Evolutionary conservation across 495 filamentous ascomycete genomes (phyloP).

Genomic region (Margaritispora aquatica): DNA sequence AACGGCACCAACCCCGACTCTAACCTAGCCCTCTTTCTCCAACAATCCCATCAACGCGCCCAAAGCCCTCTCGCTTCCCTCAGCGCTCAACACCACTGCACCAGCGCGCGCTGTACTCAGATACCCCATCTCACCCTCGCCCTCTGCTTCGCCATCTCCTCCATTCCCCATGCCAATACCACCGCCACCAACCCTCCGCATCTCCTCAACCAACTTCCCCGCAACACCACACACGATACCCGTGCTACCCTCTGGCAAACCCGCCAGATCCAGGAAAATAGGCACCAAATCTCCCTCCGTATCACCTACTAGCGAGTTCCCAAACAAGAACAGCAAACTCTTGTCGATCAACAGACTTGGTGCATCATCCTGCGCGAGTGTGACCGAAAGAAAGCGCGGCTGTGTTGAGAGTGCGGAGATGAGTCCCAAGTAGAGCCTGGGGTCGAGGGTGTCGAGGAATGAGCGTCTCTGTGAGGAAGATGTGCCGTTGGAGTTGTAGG

Average conservation of each 20-base stretch:
- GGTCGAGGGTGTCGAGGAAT: constrained; percentile 47
- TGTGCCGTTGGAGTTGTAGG: constrained; percentile 19
- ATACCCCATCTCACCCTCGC: constrained; percentile 92
- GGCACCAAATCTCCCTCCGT: constrained; percentile 78
- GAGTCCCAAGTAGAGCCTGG: constrained; percentile 61
- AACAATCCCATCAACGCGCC: constrained; percentile 53
- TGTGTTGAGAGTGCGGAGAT: constrained; percentile 63
- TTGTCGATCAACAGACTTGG: constrained; percentile 79
- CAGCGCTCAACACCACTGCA: constrained; percentile 76
- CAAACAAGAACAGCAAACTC: constrained; percentile 57
- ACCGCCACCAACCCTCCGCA: constrained; percentile 18
- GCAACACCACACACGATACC: constrained; percentile 94
- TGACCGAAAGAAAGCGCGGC: constrained; percentile 79
- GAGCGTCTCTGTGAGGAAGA: constrained; percentile 22
- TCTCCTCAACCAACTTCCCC: constrained; percentile 60
- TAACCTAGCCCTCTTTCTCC: constrained; percentile 1
- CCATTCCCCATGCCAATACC: too few species aligned
- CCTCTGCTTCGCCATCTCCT: too few species aligned
- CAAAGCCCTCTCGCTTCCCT: constrained; percentile 65
- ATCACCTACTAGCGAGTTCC: constrained; percentile 67
- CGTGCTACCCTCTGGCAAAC: constrained; percentile 79
- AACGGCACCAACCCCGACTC: neutral
- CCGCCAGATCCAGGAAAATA: constrained; percentile 79
- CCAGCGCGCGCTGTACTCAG: constrained; percentile 84
- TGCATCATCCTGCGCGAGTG: constrained; percentile 76